Evolutionary conservation across 2,329 filamentous ascomycete genomes (phyloP), one percentile per base, ranked within the genome.

Genomic region (Ascochyta koolunga): DNA sequence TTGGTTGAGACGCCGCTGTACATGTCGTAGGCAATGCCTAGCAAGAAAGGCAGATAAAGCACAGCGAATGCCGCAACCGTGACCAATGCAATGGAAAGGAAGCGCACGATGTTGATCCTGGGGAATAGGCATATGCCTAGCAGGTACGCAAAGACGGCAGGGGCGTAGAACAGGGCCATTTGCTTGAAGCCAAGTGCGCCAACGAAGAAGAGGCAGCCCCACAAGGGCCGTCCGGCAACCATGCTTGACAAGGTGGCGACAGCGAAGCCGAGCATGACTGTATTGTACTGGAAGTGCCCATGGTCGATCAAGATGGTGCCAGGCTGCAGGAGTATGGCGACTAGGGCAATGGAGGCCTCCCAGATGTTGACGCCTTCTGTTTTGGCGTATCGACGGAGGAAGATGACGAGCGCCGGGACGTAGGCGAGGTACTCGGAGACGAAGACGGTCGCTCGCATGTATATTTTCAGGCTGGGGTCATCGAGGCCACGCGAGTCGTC

Each of bases 151-250:
- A 98, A 98, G 52, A 98, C 88, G 18, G 89, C 88, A 13, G 96
- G 93, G 3, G 96, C 92, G 75, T 97, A 99, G 78, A 98, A 99
- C 15, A 99, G 82, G 1, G 93, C 93, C 96, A 99, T 99, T 76
- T 99, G 95, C 80, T 99, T 99, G 82, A 98, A 99, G 5, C 91
- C 91, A n/a, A 99, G 80, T 3, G 93, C 90, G 15, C 85, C 86
- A 6, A 99, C 95, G 66, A 99, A 99, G 79, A 96, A 96, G 54
- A 96, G 85, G 58, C 91, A 92, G 22, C 90, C 86, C 92, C 93
- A 97, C 58, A 96, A 83, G 66, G 88, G 88, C 42, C 92, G 85
- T 4, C 90, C 90, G 3, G 92, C 91, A 44, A 96, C 76, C 77
- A 98, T 89, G 73, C 90, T 95, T 36, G 93, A 95, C 79, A 97